Evolutionary conservation across 441 rosid species (phyloP).

Genomic region (Pelargonium cotyledonis): DNA sequence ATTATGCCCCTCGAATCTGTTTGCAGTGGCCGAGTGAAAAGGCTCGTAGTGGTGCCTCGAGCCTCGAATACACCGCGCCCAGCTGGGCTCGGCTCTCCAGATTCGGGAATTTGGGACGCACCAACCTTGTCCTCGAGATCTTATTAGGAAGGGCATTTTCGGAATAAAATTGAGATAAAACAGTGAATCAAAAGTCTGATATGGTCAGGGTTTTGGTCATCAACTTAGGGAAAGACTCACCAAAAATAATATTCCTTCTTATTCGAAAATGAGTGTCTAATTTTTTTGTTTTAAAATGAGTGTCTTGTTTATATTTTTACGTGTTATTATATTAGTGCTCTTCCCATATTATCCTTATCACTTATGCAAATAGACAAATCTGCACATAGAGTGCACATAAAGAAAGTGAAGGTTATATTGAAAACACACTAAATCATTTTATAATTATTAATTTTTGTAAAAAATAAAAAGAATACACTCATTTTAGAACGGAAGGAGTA

Average conservation of each 20-base stretch:
- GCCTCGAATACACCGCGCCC: slow-evolving; percentile 4
- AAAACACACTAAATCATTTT: too few relatives aligned
- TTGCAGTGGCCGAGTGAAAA: slow-evolving; percentile 1
- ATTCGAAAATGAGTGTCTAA: too few relatives aligned
- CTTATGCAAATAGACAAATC: too few relatives aligned
- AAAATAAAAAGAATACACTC: too few relatives aligned
- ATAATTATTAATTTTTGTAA: too few relatives aligned
- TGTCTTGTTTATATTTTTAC: too few relatives aligned
- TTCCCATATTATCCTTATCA: too few relatives aligned
- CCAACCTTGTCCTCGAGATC: background rate
- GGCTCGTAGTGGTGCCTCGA: slow-evolving; percentile 14
- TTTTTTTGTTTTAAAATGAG: too few relatives aligned
- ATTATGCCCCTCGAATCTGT: slow-evolving; percentile 6
- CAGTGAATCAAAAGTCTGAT: background rate
- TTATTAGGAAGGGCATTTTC: slow-evolving; percentile 4
- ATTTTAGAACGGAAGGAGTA: too few relatives aligned
- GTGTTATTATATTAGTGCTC: too few relatives aligned
- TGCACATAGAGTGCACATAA: too few relatives aligned
- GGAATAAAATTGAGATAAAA: background rate
- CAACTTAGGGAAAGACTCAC: slow-evolving; percentile 4
- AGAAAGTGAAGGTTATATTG: too few relatives aligned
- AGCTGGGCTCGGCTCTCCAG: slow-evolving; percentile 5
- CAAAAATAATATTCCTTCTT: background rate
- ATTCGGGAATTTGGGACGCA: background rate
- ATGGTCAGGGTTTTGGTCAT: slow-evolving; percentile 4